Evolutionary conservation across 176 grass and related monocot species (phyloP), one percentile per base, ranked within the genome.

Genomic region (Eleusine indica): DNA sequence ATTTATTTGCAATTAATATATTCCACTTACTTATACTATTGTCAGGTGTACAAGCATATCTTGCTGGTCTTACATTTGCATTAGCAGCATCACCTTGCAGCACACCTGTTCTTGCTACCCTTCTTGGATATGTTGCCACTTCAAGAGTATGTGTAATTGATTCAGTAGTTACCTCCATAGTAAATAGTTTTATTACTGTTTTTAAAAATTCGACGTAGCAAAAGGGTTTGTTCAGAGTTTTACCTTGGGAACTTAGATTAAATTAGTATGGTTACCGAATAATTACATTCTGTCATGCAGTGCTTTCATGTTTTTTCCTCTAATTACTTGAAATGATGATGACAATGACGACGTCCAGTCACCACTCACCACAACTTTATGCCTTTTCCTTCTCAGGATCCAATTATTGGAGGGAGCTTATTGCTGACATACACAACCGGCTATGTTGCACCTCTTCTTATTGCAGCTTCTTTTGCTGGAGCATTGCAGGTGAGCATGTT

Each of bases 401-500:
- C 93, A 44, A 30, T 98, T 73, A 60, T 93, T 71, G 95, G 92
- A 60, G 95, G 92, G 70, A 95, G 92, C 83, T 90, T 98, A 86
- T 82, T 98, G 32, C 32, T 35, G 32, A 35, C 32, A 35, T 35
- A 35, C 32, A 35, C 32, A 35, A 35, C 32, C 32, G 92, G 95
- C 62, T 98, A 98, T 87, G 82, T 98, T 74, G 89, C 96, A 49
- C 96, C 96, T 87, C 96, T 98, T 89, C 91, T 98, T 71, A 66
- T 95, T 84, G 96, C 96, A 84, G 91, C 96, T 80, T 98, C 91
- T 77, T 98, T 98, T 91, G 96, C 96, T 74, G 96, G 96, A 87
- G 96, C 96, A 66, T 83, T 98, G 48, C 92, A 98, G 93, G 96
- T 98, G 84, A 28, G n/a, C 4, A 70, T 53, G 52, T 14, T 54